Conservation (phyloP, 208 protist genomes). For the Plasmodiophora brassicae region DNA sequence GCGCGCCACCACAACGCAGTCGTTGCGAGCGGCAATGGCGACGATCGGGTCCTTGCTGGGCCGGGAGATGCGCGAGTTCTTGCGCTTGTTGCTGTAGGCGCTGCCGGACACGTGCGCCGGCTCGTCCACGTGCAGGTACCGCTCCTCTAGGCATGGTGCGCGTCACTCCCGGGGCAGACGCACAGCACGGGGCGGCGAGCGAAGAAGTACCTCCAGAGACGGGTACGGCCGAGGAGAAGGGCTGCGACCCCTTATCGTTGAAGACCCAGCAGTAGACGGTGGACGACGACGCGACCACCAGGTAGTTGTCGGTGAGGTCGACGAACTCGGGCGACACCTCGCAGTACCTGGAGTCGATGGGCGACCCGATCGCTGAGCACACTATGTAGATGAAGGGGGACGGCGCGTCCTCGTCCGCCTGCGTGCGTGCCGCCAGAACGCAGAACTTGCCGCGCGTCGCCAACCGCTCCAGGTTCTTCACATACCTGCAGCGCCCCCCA, state of each 20-base stretch:
- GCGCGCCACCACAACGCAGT: slow-evolving; percentile 36
- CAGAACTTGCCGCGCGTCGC: slow-evolving; percentile 71
- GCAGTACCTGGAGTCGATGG: slow-evolving; percentile 80
- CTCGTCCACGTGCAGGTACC: neutral
- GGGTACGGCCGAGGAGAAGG: neutral
- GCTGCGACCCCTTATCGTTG: neutral
- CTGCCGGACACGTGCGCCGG: neutral
- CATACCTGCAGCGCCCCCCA: too few relatives aligned
- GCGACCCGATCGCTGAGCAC: slow-evolving; percentile 85
- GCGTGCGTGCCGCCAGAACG: slow-evolving; percentile 69
- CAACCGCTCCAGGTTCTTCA: slow-evolving; percentile 75
- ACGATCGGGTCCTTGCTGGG: slow-evolving; percentile 33
- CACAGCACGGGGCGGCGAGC: neutral
- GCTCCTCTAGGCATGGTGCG: neutral
- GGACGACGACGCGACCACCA: slow-evolving; percentile 77
- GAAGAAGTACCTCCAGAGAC: neutral
- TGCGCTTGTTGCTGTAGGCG: neutral
- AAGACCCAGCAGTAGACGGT: slow-evolving; percentile 78
- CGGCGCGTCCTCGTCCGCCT: slow-evolving; percentile 53
- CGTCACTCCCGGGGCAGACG: neutral
- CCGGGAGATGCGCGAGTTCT: neutral
- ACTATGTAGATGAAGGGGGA: slow-evolving; percentile 58
- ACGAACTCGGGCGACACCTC: slow-evolving; percentile 77
- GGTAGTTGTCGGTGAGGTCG: slow-evolving; percentile 77
- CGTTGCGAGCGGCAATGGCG: slow-evolving; percentile 20